Base-by-base conservation (phyloP, 1,284 basidiomycete species). In the Phellopilus nigrolimitatus region DNA sequence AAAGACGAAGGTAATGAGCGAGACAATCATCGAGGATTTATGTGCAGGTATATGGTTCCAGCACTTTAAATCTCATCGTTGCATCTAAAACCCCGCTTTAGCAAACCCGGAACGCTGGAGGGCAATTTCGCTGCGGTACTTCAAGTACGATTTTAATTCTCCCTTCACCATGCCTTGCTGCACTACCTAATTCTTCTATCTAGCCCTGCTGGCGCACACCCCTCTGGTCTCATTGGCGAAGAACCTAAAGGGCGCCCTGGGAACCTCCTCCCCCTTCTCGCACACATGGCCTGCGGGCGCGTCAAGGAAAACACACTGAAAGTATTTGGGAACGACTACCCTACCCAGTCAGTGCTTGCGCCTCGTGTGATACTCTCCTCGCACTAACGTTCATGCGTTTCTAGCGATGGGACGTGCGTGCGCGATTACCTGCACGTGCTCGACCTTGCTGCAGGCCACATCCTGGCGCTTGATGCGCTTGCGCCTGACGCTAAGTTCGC, bases 361-460 rank as follows among this genome's bases (percentile, higher is more conserved):
- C 39, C 28, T 37, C 4, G 5, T 2, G 6, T n/a, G 13, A 2
- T 17, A 17, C 43, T 10, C 15, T 4, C 12, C 19, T 49, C 12
- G n/a, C 6, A 28, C 15, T 3, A 31, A 9, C 13, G 6, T 31
- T 22, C 41, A 9, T 45, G 2, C 13, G 19, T 47, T 21, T 46
- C 34, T 25, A 88, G 88, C 33, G 95, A 99, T 66, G 95, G 95
- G 13, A 98, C 94, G 4, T 97, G 94, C 62, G 91, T 97, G 25
- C 89, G 97, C 51, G 97, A 99, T 73, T 99, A 99, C 73, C 79
- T 99, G 25, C 97, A 99, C 69, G 84, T 99, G 55, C 83, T 98
- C 67, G 97, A 99, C 67, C 81, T 99, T 31, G 93, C 97, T 15
- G 77, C 82, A 21, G 97, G 97, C 7, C 97, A 99, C 70, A 75